phyloP scores from a whole-genome alignment of 768 basidiomycete genomes.

The Tylopilus vinaceipallidus region DNA sequence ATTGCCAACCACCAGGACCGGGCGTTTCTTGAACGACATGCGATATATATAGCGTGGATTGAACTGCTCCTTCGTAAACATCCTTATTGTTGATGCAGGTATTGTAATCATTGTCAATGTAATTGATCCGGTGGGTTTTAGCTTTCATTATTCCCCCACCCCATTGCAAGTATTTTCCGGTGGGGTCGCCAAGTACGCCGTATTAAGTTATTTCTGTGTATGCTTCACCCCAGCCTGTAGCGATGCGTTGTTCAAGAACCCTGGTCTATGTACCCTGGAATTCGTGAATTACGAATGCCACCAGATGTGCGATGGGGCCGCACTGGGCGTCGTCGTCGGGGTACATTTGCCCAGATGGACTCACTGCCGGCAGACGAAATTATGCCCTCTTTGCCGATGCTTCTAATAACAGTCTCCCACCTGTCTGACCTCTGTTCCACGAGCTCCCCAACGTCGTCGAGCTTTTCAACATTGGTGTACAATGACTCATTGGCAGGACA shows the following conservation, averaged over 20 bases:
- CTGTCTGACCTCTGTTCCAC: conserved; percentile 72
- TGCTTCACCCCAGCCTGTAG: conserved; percentile 30
- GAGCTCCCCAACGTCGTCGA: conserved; percentile 74
- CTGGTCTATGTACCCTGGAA: conserved; percentile 36
- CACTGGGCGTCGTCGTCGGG: no score
- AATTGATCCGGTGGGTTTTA: conserved; percentile 55
- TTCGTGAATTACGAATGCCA: conserved; percentile 63
- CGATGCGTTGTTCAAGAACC: conserved; percentile 73
- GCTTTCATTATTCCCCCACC: neutral
- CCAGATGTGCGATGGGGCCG: conserved; percentile 69
- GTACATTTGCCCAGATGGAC: neutral
- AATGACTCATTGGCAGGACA: conserved; percentile 72
- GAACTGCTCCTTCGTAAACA: conserved; percentile 38
- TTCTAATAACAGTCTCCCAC: conserved; percentile 63
- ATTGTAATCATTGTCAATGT: conserved; percentile 55
- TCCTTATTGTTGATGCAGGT: conserved; percentile 70
- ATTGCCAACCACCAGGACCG: conserved; percentile 31
- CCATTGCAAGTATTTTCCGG: conserved; percentile 54
- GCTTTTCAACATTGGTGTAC: conserved; percentile 56
- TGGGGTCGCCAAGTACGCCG: conserved; percentile 54
- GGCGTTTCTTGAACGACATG: neutral
- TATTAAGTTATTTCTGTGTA: neutral
- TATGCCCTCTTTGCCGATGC: conserved; percentile 73
- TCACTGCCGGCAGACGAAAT: conserved; percentile 35
- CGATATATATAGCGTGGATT: neutral